Percentiles rank a stretch among this genome's conserved stretches.
phyloP scores from a whole-genome alignment of 2,329 filamentous ascomycete genomes.

The Colletotrichum horii region DNA sequence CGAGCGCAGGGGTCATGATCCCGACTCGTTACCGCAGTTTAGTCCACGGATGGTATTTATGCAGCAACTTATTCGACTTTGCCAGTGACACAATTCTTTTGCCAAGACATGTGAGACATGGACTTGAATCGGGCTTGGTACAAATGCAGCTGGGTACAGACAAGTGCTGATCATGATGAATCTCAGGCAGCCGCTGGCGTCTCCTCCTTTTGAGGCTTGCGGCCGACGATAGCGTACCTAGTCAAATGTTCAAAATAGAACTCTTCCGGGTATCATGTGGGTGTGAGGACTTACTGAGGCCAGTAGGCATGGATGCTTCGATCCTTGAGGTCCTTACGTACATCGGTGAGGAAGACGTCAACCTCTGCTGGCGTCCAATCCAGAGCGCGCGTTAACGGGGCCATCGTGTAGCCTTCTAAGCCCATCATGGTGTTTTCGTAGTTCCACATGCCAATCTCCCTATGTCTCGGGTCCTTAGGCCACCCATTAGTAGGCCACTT shows the following conservation, averaged over 20 bases:
- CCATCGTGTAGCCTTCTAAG: conserved; percentile 37
- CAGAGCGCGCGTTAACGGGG: conserved; percentile 35
- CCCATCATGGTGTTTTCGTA: conserved; percentile 36
- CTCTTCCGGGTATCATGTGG: accelerated
- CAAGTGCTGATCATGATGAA: too few relatives aligned
- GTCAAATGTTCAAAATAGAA: too few relatives aligned
- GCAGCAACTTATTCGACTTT: too few relatives aligned
- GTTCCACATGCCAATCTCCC: conserved; percentile 37
- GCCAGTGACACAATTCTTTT: too few relatives aligned
- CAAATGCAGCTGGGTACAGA: too few relatives aligned
- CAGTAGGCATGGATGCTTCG: background rate
- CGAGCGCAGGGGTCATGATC: background rate
- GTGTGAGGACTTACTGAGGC: background rate
- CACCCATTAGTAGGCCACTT: conserved; percentile 41
- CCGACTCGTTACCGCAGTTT: too few relatives aligned
- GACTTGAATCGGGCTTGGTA: too few relatives aligned
- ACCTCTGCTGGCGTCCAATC: conserved; percentile 37
- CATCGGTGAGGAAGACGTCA: conserved; percentile 23
- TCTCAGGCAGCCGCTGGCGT: too few relatives aligned
- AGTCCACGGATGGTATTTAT: too few relatives aligned
- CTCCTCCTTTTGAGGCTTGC: background rate
- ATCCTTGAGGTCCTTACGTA: background rate
- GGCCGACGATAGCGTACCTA: background rate
- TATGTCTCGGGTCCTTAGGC: conserved; percentile 35
- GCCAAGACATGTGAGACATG: too few relatives aligned